phyloP scores from a whole-genome alignment of 2,329 filamentous ascomycete genomes.

The Colletotrichum filicis region DNA sequence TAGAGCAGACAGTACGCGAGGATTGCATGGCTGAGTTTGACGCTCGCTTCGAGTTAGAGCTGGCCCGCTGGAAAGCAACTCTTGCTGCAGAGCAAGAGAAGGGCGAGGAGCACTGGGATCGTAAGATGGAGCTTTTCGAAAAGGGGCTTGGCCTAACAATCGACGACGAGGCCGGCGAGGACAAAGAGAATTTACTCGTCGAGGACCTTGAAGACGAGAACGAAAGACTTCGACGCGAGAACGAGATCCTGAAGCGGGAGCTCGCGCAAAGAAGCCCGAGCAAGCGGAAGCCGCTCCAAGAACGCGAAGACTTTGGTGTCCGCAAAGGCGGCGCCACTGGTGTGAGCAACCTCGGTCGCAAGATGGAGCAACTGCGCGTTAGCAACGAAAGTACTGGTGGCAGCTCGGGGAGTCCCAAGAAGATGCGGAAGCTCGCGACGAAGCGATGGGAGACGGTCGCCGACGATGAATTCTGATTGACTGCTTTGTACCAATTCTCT shows the following conservation, averaged over 20 bases:
- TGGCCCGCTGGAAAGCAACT: constrained; percentile 82
- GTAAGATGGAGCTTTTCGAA: constrained; percentile 79
- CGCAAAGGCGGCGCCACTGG: constrained; percentile 41
- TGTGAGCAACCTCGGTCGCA: constrained; percentile 52
- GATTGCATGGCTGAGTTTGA: constrained; percentile 93
- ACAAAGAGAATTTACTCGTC: constrained; percentile 71
- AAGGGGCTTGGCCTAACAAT: constrained; percentile 53
- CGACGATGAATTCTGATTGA: constrained; percentile 45
- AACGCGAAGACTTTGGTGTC: constrained; percentile 59
- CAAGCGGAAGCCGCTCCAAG: constrained; percentile 66
- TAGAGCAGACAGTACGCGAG: constrained; percentile 88
- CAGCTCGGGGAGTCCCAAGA: constrained; percentile 60
- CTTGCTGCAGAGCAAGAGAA: constrained; percentile 83
- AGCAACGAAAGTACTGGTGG: constrained; percentile 47
- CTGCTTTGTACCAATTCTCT: neutral
- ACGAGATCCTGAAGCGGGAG: constrained; percentile 74
- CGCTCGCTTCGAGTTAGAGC: constrained; percentile 76
- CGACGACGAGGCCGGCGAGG: constrained; percentile 57
- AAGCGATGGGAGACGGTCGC: constrained; percentile 61
- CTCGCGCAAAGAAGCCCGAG: constrained; percentile 71
- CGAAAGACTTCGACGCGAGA: constrained; percentile 72
- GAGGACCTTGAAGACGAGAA: constrained; percentile 79
- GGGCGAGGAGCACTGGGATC: constrained; percentile 86
- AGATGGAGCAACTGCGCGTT: constrained; percentile 63
- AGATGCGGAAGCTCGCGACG: constrained; percentile 59